Conservation (phyloP, 805 yeast species). For the Diddensiella santjacobensis region DNA sequence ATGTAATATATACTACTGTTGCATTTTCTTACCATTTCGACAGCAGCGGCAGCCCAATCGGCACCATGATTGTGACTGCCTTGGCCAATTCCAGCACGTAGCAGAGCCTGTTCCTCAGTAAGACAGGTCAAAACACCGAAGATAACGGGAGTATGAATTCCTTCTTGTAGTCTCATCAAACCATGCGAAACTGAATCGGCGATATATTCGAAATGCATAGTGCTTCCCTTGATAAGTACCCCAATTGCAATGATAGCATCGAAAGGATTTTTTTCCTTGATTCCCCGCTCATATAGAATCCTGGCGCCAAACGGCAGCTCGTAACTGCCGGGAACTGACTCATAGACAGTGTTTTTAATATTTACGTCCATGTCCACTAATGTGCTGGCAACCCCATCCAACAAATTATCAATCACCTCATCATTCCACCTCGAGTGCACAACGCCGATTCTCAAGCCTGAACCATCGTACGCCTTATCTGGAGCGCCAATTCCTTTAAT, state of each 20-base stretch:
- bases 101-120: conserved; percentile 90
- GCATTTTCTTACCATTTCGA: conserved; percentile 68
- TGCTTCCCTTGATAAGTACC: conserved; percentile 89
- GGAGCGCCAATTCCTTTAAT: conserved; percentile 68
- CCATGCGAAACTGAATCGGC: conserved; percentile 85
- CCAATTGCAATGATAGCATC: conserved; percentile 95
- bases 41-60: conserved; percentile 99
- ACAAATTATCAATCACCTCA: conserved; percentile 70
- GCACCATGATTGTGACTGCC: conserved; percentile 93
- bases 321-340: conserved; percentile 91
- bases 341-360: conserved; percentile 71
- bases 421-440: conserved; percentile 96
- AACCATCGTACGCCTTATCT: conserved; percentile 63
- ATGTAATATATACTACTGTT: neutral
- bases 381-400: conserved; percentile 66
- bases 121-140: conserved; percentile 92
- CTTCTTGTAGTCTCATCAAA: conserved; percentile 75
- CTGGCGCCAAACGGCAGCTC: conserved; percentile 85
- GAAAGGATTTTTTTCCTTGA: conserved; percentile 14
- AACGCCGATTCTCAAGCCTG: conserved; percentile 66
- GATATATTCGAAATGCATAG: conserved; percentile 98
- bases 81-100: conserved; percentile 76
- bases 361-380: conserved; percentile 64
- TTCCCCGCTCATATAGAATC: conserved; percentile 25
- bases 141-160: conserved; percentile 71